phyloP scores from a whole-genome alignment of 345 rosid genomes.

The Melaleuca alternifolia region DNA sequence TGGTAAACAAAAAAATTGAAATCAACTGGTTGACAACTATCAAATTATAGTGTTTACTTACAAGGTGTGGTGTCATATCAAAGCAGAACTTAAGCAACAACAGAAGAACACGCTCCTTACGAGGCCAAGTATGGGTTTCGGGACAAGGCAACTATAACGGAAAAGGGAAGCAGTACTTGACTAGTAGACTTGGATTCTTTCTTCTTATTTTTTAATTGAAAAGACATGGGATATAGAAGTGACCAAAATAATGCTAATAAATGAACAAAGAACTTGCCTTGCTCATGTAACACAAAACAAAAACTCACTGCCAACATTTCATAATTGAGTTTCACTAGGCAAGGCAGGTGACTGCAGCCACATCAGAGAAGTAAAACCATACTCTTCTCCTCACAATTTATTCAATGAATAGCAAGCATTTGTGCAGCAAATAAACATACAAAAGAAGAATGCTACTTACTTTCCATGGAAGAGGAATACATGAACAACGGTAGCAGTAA shows the following conservation, averaged over 20 bases:
- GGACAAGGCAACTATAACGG: neutral
- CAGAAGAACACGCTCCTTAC: neutral
- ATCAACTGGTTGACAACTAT: neutral
- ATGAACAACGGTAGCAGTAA: slow-evolving; percentile 49
- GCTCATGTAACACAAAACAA: neutral
- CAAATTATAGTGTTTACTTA: neutral
- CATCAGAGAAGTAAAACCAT: neutral
- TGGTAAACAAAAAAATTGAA: neutral
- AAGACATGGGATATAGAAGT: neutral
- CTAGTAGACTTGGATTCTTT: neutral
- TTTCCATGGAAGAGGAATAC: slow-evolving; percentile 59
- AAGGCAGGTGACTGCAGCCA: neutral
- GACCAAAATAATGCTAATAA: neutral
- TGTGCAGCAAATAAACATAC: neutral
- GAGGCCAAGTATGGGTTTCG: neutral
- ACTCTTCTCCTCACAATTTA: neutral
- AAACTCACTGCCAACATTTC: neutral
- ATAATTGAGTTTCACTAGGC: neutral
- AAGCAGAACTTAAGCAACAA: neutral
- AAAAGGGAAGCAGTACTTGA: neutral
- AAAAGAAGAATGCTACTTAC: slow-evolving; percentile 14
- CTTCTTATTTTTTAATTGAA: neutral
- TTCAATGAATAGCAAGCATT: neutral
- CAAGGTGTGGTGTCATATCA: neutral
- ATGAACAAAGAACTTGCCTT: neutral